Conservation (phyloP, 129 eudicot species). For the Flaveria bidentis region DNA sequence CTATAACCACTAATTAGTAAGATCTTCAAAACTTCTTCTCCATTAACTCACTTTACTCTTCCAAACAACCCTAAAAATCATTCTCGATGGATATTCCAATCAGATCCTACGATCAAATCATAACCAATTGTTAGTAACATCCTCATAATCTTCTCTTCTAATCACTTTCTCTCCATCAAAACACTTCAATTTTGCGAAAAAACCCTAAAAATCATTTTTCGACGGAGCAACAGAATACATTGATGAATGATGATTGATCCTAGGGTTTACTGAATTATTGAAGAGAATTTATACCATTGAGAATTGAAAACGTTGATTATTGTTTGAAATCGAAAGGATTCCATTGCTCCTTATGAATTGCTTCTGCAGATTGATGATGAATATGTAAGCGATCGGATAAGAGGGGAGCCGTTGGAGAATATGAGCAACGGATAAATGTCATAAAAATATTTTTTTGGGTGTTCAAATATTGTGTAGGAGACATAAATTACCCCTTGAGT, state of each 20-base stretch:
- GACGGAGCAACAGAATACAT: background rate
- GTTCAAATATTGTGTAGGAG: background rate
- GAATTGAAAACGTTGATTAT: slow-evolving; percentile 16
- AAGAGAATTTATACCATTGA: slow-evolving; percentile 26
- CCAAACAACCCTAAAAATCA: too few relatives aligned
- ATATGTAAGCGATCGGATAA: background rate
- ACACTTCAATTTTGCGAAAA: background rate
- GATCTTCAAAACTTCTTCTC: too few relatives aligned
- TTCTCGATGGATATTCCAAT: too few relatives aligned
- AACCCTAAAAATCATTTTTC: slow-evolving; percentile 10
- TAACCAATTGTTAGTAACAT: background rate
- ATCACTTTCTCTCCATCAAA: background rate
- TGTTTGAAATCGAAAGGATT: slow-evolving; percentile 35
- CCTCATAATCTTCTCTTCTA: background rate
- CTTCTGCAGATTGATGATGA: slow-evolving; percentile 16
- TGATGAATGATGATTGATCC: background rate
- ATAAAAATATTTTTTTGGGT: background rate
- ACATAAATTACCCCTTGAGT: background rate
- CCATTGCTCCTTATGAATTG: slow-evolving; percentile 35
- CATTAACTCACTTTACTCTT: too few relatives aligned
- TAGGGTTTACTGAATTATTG: background rate
- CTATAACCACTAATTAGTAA: too few relatives aligned
- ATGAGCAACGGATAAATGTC: background rate
- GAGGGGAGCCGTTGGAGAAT: background rate
- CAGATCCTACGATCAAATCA: background rate